Base-by-base conservation (phyloP, 2,329 filamentous ascomycete species). In the Fulvia fulva region DNA sequence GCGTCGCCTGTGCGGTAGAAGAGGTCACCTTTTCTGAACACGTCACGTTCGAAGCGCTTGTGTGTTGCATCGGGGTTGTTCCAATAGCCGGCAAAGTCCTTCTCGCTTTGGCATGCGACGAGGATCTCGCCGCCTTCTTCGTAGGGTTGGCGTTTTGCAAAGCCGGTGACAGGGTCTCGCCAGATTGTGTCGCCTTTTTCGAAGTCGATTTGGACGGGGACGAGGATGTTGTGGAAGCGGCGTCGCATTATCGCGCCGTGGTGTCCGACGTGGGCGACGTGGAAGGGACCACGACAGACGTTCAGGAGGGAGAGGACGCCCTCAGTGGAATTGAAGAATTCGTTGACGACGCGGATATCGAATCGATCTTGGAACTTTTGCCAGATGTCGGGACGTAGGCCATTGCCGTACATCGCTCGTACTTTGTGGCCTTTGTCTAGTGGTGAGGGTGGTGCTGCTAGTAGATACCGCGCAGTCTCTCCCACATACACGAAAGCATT, bases 291-390 rank as follows among this genome's bases (percentile, higher is more conserved):
- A 53, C 65, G 63, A 41, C 63, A 66, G 7, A 67, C 63, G 34
- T 71, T 73, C 46, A 69, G 63, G n/a, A 91, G 75, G 0, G 73
- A 72, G 65, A 91, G 81, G 51, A 90, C 79, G 28, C 88, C 87
- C 72, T 92, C 89, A 1, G 87, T 89, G 58, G 86, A 88, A 70
- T 87, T 89, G 78, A 90, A 92, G 74, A 92, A 91, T 71, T 92
- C 89, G 60, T 77, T 78, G 1, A 92, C 83, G 26, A 82, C 80
- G 12, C 79, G 73, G 63, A 89, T 81, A 53, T 80, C 81, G 68
- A 88, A 88, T 12, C 86, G 80, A 50, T 87, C 81, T 43, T 81
- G 75, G 71, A 89, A 89, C 22, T 80, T 77, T 28, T 78, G 73
- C 87, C 87, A 90, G 0, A 89, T 83, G 65, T 90, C 87, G 0